Base-by-base conservation (phyloP, 257 asterid genomes). In the Scutellaria galericulata region DNA sequence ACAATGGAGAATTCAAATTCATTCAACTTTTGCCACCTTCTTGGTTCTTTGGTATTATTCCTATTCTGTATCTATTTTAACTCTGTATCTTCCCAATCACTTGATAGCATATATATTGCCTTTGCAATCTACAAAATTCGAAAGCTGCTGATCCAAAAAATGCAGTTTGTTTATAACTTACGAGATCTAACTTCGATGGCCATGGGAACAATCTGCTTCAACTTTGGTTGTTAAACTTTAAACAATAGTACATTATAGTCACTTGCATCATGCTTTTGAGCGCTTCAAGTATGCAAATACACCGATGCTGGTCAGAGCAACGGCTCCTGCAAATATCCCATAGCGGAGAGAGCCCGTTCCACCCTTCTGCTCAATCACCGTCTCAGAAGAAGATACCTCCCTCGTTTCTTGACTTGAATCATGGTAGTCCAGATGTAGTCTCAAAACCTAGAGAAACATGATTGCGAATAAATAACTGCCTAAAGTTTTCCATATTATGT, bases 321-420 rank as follows among this genome's bases (percentile, higher is more conserved):
- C 85, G 45, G 88, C 91, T n/a, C 95, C 94, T 0, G 91, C 96
- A 56, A 91, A 79, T 63, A 91, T 76, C 53, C 92, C 95, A 4
- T 79, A 56, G 3, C 62, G 58, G 18, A 74, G 46, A 18, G 87
- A 53, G 24, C 58, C 37, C 62, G 64, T 37, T 62, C 84, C 79
- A 39, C 70, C 45, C 77, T 86, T 85, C 74, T 80, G 78, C 7
- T 66, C 63, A 18, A 77, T 44, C 7, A 39, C 69, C 3, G 79
- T 73, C 9, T 71, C 84, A 37, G 68, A 12, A 3, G 79, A 59
- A 3, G 79, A 64, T 18, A 48, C 51, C 69, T 75, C 75, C 46
- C 51, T 60, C 4, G 68, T 74, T 45, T 80, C 85, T 67, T 71
- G 65, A 18, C 66, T 75, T 53, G 82, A 62, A 47, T 82, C 88